A percentile compares a stretch with the other conserved stretches of the same genome.
These are phyloP conservation scores for Trichoderma sp. DNA, from an alignment of 2,329 filamentous ascomycete genomes.

Conservation along the genomic window DNA sequence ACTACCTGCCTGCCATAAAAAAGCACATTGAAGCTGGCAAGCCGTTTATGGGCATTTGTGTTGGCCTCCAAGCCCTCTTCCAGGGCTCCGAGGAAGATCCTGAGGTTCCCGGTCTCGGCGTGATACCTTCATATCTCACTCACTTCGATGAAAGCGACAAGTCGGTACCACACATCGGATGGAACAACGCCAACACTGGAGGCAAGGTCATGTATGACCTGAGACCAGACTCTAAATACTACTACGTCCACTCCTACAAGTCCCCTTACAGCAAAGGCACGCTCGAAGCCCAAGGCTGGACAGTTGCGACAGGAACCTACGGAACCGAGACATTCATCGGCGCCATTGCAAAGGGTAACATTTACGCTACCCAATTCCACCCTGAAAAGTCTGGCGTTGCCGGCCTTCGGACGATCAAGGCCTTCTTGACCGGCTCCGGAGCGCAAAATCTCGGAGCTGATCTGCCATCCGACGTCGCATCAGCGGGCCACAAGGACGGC, in stretches of 20 bases:
- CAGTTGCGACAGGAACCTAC: constrained; percentile 86
- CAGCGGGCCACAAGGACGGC: constrained; percentile 51
- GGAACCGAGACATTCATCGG: constrained; percentile 88
- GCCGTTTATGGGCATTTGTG: constrained; percentile 97
- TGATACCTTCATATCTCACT: constrained; percentile 68
- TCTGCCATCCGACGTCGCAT: constrained; percentile 20
- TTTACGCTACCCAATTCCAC: constrained; percentile 94
- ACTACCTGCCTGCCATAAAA: constrained; percentile 78
- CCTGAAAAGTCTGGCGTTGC: constrained; percentile 95
- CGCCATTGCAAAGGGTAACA: constrained; percentile 78
- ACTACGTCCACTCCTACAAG: constrained; percentile 97
- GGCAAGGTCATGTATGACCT: constrained; percentile 69
- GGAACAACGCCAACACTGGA: constrained; percentile 81
- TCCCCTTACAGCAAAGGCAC: constrained; percentile 70
- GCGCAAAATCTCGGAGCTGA: constrained; percentile 46
- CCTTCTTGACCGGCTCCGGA: constrained; percentile 76
- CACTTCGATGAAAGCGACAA: constrained; percentile 77
- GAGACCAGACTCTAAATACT: constrained; percentile 83
- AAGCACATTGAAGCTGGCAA: constrained; percentile 87
- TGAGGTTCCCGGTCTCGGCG: constrained; percentile 66
- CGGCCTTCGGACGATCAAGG: constrained; percentile 76
- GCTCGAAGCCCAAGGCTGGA: constrained; percentile 81
- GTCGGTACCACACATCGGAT: constrained; percentile 97
- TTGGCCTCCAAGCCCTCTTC: constrained; percentile 89
- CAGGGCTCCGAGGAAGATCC: constrained; percentile 78